Evolutionary conservation across 805 yeast genomes (phyloP).

Genomic region (Teunomyces gatunensis): DNA sequence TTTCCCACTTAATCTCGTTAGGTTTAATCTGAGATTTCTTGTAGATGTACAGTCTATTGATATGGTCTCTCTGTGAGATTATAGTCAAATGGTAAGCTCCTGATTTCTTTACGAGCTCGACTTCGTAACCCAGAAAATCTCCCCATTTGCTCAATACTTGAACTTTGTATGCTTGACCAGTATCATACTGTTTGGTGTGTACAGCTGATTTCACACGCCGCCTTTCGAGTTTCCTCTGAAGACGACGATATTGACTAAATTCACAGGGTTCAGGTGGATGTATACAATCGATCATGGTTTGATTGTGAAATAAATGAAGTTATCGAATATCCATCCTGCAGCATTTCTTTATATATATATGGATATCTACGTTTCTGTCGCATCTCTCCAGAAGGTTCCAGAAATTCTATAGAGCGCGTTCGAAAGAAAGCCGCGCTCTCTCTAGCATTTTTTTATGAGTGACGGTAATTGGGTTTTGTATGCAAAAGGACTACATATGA

Average conservation of each 20-base stretch:
- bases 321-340: too few relatives aligned
- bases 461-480: not conserved
- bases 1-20: not conserved
- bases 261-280: not conserved
- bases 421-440: too few relatives aligned
- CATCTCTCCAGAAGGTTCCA: conserved; percentile 1
- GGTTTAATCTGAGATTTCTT: not conserved
- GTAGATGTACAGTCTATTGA: not conserved
- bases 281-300: not conserved
- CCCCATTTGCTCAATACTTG: not conserved
- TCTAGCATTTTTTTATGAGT: not conserved
- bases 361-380: not conserved
- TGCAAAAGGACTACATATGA: conserved; percentile 2
- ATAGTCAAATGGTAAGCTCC: not conserved
- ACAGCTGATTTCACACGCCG: not conserved
- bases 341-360: not conserved
- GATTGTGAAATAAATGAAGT: not conserved
- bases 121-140: not conserved
- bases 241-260: not conserved
- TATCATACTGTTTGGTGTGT: not conserved
- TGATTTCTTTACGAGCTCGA: not conserved
- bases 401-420: not conserved
- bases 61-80: not conserved
- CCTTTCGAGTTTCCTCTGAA: not conserved
- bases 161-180: not conserved